phyloP scores from a whole-genome alignment of 2,329 filamentous ascomycete species.

The Podosphaera aphanis region DNA sequence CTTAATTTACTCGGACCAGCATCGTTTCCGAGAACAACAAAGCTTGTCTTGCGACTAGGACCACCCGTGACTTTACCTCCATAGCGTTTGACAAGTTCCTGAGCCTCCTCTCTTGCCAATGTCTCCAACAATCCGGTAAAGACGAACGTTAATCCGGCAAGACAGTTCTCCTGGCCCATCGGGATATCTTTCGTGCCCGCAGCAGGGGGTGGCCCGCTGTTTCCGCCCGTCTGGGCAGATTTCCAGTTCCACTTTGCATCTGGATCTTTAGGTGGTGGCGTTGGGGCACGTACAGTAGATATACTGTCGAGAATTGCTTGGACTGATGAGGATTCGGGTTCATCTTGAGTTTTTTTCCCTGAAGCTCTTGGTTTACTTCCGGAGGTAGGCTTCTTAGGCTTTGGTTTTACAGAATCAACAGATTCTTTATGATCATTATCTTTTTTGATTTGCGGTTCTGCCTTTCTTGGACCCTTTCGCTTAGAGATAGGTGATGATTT shows the following conservation, averaged over 20 bases:
- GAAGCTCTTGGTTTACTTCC: constrained; percentile 16
- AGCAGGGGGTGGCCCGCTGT: constrained; percentile 37
- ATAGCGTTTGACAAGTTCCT: constrained; percentile 72
- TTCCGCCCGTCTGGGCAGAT: constrained; percentile 29
- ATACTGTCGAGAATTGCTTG: constrained; percentile 77
- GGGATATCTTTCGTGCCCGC: constrained; percentile 49
- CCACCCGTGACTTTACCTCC: constrained; percentile 72
- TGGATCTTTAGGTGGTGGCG: constrained; percentile 51
- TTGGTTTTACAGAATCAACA: constrained; percentile 30
- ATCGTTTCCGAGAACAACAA: constrained; percentile 73
- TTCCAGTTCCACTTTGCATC: constrained; percentile 62
- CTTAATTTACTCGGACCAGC: constrained; percentile 81
- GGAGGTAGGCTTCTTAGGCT: constrained; percentile 14
- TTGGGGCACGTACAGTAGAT: constrained; percentile 58
- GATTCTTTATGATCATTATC: constrained; percentile 35
- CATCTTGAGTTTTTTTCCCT: constrained; percentile 26
- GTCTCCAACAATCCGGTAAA: constrained; percentile 75
- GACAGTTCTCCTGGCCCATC: constrained; percentile 65
- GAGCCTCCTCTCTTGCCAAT: constrained; percentile 64
- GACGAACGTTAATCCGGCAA: constrained; percentile 75
- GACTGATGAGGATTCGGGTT: constrained; percentile 45
- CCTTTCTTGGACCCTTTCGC: constrained; percentile 22
- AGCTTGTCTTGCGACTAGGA: constrained; percentile 83
- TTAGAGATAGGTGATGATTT: constrained; percentile 11
- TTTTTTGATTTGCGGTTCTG: constrained; percentile 27